Percentiles rank a stretch among this genome's conserved stretches.
phyloP scores from a whole-genome alignment of 2,329 filamentous ascomycete species.

The Phoma sp. region DNA sequence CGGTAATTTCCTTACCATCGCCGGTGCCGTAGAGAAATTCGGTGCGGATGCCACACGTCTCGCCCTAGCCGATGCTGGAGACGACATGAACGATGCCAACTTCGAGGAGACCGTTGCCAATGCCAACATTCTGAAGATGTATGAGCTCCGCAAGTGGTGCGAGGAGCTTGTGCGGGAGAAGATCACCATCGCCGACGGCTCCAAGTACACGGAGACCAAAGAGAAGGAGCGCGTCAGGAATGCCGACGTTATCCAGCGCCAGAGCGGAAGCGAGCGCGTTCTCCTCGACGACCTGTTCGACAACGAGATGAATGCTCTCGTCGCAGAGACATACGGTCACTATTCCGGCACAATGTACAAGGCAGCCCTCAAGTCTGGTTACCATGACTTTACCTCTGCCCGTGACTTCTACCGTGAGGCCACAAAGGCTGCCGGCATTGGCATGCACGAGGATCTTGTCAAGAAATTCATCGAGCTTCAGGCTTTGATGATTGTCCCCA shows the following conservation, averaged over 20 bases:
- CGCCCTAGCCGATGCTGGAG: conserved; percentile 91
- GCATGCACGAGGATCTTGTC: conserved; percentile 85
- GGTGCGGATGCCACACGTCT: conserved; percentile 92
- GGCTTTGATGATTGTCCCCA: conserved; percentile 79
- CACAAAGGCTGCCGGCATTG: conserved; percentile 75
- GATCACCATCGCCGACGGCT: conserved; percentile 52
- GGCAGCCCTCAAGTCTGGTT: conserved; percentile 61
- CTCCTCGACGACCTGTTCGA: conserved; percentile 91
- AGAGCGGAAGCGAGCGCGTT: conserved; percentile 67
- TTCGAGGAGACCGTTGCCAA: conserved; percentile 96
- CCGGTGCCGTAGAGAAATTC: conserved; percentile 87
- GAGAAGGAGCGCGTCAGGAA: conserved; percentile 56
- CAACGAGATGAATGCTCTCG: conserved; percentile 88
- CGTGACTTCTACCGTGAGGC: conserved; percentile 91
- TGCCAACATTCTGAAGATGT: conserved; percentile 85
- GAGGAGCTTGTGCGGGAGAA: conserved; percentile 79
- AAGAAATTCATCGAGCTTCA: conserved; percentile 86
- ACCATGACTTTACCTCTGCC: conserved; percentile 90
- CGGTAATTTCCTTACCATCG: conserved; percentile 93
- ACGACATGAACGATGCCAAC: conserved; percentile 94
- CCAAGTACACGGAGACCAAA: conserved; percentile 52
- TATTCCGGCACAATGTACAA: conserved; percentile 65
- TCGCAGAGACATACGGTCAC: conserved; percentile 78
- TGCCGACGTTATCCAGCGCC: conserved; percentile 70
- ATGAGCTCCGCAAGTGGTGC: conserved; percentile 86